A percentile compares a stretch with the other conserved stretches of the same genome.
These are phyloP conservation scores for Penicillium daleae DNA, from an alignment of 495 filamentous ascomycete genomes.

Conservation along the genomic window DNA sequence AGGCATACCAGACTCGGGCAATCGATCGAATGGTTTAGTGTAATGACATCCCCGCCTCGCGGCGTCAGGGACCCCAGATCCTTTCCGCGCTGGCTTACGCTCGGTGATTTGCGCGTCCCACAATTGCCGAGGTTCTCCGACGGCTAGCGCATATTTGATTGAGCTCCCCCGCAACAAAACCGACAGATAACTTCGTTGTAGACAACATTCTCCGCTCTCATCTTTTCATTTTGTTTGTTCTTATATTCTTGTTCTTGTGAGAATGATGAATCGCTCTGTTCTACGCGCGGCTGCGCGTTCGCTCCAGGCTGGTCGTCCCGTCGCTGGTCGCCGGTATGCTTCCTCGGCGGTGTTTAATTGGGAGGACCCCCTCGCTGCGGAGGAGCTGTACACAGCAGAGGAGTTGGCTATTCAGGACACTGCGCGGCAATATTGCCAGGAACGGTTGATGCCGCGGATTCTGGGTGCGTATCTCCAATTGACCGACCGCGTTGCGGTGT, in stretches of 20 bases:
- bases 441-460: conserved; percentile 80
- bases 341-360: conserved; percentile 76
- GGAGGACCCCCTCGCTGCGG: conserved; percentile 83
- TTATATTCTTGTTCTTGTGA: not conserved
- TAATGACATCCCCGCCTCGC: not conserved
- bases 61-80: not conserved
- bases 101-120: conserved; percentile 20
- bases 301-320: conserved; percentile 27
- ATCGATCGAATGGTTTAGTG: conserved; percentile 19
- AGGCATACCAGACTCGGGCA: conserved; percentile 13
- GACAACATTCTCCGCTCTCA: not conserved
- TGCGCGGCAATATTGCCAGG: conserved; percentile 90
- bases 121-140: conserved; percentile 35
- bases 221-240: conserved; percentile 6
- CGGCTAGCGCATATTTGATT: conserved; percentile 35
- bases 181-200: conserved; percentile 7
- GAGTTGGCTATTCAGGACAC: conserved; percentile 88
- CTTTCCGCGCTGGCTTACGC: not conserved
- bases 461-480: conserved; percentile 65
- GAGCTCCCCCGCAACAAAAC: conserved; percentile 33
- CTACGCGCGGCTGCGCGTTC: conserved; percentile 44
- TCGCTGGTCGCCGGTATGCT: conserved; percentile 45
- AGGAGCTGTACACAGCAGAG: conserved; percentile 80
- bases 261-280: conserved; percentile 44
- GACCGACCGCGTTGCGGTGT: not conserved